phyloP scores from a whole-genome alignment of 2,329 filamentous ascomycete genomes.

The Fusarium falciforme region DNA sequence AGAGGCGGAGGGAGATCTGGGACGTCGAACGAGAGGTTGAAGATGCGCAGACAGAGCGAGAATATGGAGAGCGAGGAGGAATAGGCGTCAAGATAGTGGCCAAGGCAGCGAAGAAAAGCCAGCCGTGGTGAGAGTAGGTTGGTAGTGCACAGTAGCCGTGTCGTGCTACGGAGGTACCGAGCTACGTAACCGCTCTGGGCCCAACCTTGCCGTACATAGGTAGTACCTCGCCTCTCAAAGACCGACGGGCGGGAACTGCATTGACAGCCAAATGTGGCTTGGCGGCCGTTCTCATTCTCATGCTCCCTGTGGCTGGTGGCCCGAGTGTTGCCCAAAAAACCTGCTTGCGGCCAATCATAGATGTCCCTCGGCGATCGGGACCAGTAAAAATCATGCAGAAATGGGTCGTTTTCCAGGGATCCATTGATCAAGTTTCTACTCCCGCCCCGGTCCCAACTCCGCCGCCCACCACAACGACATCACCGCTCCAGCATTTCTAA shows the following conservation, averaged over 20 bases:
- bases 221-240: not conserved
- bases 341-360: conserved; percentile 44
- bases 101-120: conserved; percentile 38
- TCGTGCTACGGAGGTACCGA: conserved; percentile 29
- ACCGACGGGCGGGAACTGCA: not conserved
- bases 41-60: not conserved
- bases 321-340: conserved; percentile 25
- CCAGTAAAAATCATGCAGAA: conserved; percentile 50
- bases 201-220: conserved; percentile 5
- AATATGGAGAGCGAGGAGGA: not conserved
- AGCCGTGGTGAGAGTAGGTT: conserved; percentile 32
- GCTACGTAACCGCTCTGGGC: conserved; percentile 24
- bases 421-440: conserved; percentile 34
- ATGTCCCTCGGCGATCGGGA: conserved; percentile 33
- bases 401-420: conserved; percentile 35
- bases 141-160: not conserved
- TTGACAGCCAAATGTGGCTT: conserved; percentile 15
- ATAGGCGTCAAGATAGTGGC: conserved; percentile 8
- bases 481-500: conserved; percentile 28
- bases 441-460: conserved; percentile 32
- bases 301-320: conserved; percentile 14
- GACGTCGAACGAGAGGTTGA: not conserved
- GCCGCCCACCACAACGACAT: conserved; percentile 36
- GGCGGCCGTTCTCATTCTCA: conserved; percentile 25
- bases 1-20: conserved; percentile 1